Percentiles rank a stretch among this genome's conserved stretches.
These are phyloP conservation scores for Hypomontagnella monticulosa DNA, from an alignment of 495 filamentous ascomycete genomes.

Conservation along the genomic window DNA sequence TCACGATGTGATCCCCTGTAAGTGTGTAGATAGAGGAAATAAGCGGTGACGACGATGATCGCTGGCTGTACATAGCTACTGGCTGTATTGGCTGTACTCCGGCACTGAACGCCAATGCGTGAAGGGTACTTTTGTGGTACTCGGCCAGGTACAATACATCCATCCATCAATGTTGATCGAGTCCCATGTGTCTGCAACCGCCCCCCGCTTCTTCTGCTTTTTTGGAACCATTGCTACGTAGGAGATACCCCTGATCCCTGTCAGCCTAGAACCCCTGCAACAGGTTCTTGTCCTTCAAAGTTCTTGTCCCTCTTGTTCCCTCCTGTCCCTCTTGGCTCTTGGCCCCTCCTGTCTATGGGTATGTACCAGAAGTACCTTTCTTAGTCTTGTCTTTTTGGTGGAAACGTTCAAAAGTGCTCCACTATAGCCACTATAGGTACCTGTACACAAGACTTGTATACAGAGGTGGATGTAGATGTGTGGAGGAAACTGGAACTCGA, in stretches of 20 bases:
- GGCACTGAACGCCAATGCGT: slow-evolving; percentile 13
- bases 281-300: neutral
- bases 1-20: neutral
- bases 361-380: slow-evolving; percentile 10
- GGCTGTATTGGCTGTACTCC: too few species aligned
- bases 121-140: slow-evolving; percentile 29
- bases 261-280: slow-evolving; percentile 17
- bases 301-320: too few species aligned
- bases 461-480: slow-evolving; percentile 24
- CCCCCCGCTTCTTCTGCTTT: slow-evolving; percentile 40
- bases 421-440: slow-evolving; percentile 8
- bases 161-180: too few species aligned
- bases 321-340: too few species aligned
- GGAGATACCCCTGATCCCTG: slow-evolving; percentile 22
- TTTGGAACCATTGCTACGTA: slow-evolving; percentile 33
- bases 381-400: slow-evolving; percentile 19
- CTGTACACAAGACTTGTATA: slow-evolving; percentile 27
- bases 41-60: slow-evolving; percentile 35
- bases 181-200: slow-evolving; percentile 37
- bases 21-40: slow-evolving; percentile 8
- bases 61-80: too few species aligned
- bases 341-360: too few species aligned
- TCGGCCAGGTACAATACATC: slow-evolving; percentile 29
- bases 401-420: slow-evolving; percentile 26
- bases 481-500: slow-evolving; percentile 41